Evolutionary conservation across 1,139 yeast species (phyloP), one percentile per base, ranked within the genome.

Genomic region (Nakaseomyces kungkrabaensis): DNA sequence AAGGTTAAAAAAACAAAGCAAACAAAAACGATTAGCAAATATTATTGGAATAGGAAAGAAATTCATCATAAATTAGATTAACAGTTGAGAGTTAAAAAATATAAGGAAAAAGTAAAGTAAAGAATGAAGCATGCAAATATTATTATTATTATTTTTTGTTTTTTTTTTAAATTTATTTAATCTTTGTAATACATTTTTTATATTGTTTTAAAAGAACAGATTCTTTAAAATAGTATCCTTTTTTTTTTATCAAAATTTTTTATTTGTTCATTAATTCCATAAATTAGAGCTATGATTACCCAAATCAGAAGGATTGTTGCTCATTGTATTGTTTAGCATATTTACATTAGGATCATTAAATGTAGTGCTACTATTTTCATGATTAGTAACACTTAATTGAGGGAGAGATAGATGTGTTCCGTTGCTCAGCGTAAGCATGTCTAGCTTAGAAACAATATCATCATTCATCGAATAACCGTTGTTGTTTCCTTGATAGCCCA

Each of bases 341-440:
- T 37, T 37, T 10, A 38, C 26, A 26, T 53, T 52, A 17, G 32
- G 29, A 22, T 22, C 43, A 24, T 43, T 43, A 22, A 33, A 25
- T 26, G 32, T 24, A 24, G 31, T 47, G 10, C 52, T 50, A 29
- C 48, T 43, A 47, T 57, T 55, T 45, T 52, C 48, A 37, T 51
- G 57, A 48, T 56, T 59, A 11, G 60, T 56, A 43, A 62, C 52
- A 48, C 65, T 61, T 38, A 62, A 43, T 49, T 62, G 63, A 3
- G 67, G 65, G 17, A 63, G 51, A 3, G 66, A 61, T n/a, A 62
- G 43, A 44, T 62, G 66, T 2, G 67, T 60, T 29, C 58, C 59
- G 49, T 64, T 64, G 43, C 55, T 58, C 37, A 65, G 41, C 24
- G 57, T 52, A 22, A 65, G 46, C 58, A 57, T 59, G 45, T 65